Evolutionary conservation across 768 basidiomycete species (phyloP).

Genomic region (Suillus plorans): DNA sequence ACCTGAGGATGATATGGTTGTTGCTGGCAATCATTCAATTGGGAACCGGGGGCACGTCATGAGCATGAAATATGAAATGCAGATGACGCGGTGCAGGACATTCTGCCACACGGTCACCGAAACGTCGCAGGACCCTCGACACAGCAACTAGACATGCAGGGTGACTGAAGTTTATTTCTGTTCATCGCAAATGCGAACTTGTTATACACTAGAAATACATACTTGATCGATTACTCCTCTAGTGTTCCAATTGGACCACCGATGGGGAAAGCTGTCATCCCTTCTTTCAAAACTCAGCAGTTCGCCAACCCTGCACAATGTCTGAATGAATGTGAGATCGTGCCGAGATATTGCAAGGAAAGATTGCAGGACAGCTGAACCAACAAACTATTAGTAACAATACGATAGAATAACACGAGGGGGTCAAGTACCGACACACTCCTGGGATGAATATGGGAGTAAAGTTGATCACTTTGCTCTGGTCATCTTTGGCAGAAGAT

Average conservation of each 20-base stretch:
- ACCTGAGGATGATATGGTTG: neutral
- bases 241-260: neutral
- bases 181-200: too few relatives aligned
- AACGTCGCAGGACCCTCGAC: neutral
- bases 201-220: neutral
- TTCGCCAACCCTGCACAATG: neutral
- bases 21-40: neutral
- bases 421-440: neutral
- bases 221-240: neutral
- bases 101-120: neutral
- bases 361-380: neutral
- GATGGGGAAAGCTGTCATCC: neutral
- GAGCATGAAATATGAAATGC: neutral
- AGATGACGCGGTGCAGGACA: neutral
- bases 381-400: neutral
- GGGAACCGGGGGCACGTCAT: neutral
- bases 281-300: neutral
- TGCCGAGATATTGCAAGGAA: neutral
- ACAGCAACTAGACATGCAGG: neutral
- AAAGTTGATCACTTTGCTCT: constrained; percentile 4
- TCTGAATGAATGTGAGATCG: neutral
- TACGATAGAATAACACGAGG: neutral
- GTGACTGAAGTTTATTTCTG: neutral
- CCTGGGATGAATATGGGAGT: constrained; percentile 2
- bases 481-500: constrained; percentile 1